These are phyloP conservation scores for Leccinum barrowsii DNA, from an alignment of 768 basidiomycete genomes.

Conservation along the genomic window DNA sequence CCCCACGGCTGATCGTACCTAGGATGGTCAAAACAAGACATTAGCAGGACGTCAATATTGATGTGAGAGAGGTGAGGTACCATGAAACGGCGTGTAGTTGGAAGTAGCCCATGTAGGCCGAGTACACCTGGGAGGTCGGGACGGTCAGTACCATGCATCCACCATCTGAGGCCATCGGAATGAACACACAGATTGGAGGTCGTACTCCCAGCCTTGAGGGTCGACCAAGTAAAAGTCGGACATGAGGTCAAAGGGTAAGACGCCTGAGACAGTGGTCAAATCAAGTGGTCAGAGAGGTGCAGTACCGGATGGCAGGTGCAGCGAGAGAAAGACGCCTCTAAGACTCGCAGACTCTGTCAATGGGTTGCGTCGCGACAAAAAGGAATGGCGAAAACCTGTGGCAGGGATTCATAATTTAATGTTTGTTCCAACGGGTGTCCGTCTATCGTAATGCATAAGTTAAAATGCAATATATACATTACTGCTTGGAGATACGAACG, in stretches of 20 bases:
- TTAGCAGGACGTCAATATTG: not conserved
- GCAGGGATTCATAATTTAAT: slow-evolving; percentile 18
- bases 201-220: slow-evolving; percentile 75
- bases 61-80: slow-evolving; percentile 30
- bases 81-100: slow-evolving; percentile 68
- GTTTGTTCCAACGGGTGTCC: not conserved
- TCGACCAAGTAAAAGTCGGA: slow-evolving; percentile 72
- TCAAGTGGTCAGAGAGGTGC: not conserved
- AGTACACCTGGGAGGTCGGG: slow-evolving; percentile 46
- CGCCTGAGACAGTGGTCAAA: not conserved
- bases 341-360: not conserved
- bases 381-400: not conserved
- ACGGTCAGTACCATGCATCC: not conserved
- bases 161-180: not conserved
- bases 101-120: slow-evolving; percentile 77
- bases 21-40: not conserved
- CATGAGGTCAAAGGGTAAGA: slow-evolving; percentile 33
- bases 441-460: slow-evolving; percentile 17
- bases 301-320: not conserved
- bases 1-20: slow-evolving; percentile 85
- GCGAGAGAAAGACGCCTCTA: not conserved
- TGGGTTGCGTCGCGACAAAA: not conserved
- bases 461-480: slow-evolving; percentile 9
- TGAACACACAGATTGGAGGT: slow-evolving; percentile 66
- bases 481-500: slow-evolving; percentile 14